Evolutionary conservation across 2,329 filamentous ascomycete species (phyloP).

Genomic region (Sporothrix globosa): DNA sequence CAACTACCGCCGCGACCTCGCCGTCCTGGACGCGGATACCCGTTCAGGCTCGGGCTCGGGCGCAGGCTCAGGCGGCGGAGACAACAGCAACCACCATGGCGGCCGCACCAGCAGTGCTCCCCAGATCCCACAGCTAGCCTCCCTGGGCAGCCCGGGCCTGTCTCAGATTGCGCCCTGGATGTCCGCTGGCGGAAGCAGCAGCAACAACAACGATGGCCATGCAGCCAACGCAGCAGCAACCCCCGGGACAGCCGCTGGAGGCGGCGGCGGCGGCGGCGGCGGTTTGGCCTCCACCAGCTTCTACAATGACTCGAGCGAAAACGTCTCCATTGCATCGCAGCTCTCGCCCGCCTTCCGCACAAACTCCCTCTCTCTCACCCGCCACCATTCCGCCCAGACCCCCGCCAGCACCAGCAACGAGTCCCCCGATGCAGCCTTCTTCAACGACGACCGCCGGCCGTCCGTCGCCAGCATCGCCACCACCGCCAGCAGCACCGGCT

Average conservation of each 20-base stretch:
- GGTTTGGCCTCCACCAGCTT: conserved; percentile 59
- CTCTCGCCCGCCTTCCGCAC: conserved; percentile 71
- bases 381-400: conserved; percentile 10
- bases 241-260: conserved; percentile 7
- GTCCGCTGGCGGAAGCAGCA: conserved; percentile 45
- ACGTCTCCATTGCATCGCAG: conserved; percentile 63
- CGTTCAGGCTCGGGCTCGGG: conserved; percentile 1
- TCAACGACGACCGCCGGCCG: conserved; percentile 75
- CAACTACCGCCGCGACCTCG: conserved; percentile 73
- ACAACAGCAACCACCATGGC: not conserved
- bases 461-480: conserved; percentile 87
- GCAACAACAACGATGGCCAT: conserved; percentile 37
- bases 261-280: conserved; percentile 42
- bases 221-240: not conserved
- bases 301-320: conserved; percentile 76
- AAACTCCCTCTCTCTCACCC: conserved; percentile 38
- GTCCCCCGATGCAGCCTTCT: conserved; percentile 63
- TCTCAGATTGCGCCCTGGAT: conserved; percentile 64
- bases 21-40: conserved; percentile 58
- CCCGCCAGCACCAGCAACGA: conserved; percentile 55
- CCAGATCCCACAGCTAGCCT: conserved; percentile 62
- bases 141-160: conserved; percentile 56
- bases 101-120: conserved; percentile 51
- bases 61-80: not conserved
- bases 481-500: conserved; percentile 78